A percentile compares a stretch with the other conserved stretches of the same genome.
phyloP scores from a whole-genome alignment of 2,329 filamentous ascomycete genomes.

The Rhinocladiella similis region DNA sequence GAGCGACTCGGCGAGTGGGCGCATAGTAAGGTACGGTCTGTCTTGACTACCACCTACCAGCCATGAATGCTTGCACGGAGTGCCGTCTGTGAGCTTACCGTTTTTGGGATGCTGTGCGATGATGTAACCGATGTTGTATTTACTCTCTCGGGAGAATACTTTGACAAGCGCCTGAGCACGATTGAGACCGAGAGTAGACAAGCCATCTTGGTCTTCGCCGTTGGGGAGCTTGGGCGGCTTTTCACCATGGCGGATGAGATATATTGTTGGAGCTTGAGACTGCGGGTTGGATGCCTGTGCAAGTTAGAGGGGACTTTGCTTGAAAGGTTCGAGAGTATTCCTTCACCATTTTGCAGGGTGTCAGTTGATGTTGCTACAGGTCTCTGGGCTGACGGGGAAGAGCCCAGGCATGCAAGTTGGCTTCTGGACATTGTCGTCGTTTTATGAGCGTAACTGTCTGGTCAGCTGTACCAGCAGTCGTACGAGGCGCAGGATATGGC shows the following conservation, averaged over 20 bases:
- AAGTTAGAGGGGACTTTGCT: neutral
- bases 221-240: constrained; percentile 53
- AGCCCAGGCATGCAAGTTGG: neutral
- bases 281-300: neutral
- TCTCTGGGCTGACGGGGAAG: neutral
- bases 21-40: constrained; percentile 59
- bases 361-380: neutral
- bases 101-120: constrained; percentile 57
- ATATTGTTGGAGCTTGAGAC: constrained; percentile 50
- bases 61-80: neutral
- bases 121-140: constrained; percentile 59
- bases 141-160: constrained; percentile 55
- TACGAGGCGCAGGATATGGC: neutral
- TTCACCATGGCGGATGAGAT: constrained; percentile 65
- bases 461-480: neutral
- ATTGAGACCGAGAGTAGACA: constrained; percentile 53
- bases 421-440: neutral
- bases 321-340: neutral
- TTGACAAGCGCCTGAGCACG: constrained; percentile 60
- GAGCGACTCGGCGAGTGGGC: constrained; percentile 49
- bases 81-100: constrained; percentile 43
- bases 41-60: constrained; percentile 49
- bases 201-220: constrained; percentile 36
- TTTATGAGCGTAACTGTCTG: neutral
- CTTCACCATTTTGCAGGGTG: neutral